Evolutionary conservation across 768 basidiomycete genomes (phyloP), one percentile per base, ranked within the genome.

Genomic region (Xerocomellus amylosporus): DNA sequence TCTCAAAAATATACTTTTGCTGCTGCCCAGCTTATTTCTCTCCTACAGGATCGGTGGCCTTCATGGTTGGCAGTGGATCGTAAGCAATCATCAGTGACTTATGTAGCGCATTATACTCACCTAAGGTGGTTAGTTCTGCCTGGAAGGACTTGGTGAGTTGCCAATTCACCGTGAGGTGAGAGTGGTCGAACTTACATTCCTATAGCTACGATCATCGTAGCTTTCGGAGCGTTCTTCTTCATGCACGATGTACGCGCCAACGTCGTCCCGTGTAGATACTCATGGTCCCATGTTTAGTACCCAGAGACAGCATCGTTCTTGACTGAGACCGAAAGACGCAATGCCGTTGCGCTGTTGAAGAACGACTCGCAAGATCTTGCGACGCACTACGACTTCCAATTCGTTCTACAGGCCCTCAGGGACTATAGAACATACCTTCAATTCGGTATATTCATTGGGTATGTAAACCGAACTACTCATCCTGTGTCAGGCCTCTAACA

Each of bases 301-400:
- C 82, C 83, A 30, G 77, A 79, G 55, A 85, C 83, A 1, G 82
- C 83, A 12, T 73, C 68, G 30, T 85, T 84, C 68, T 66, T 85
- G 54, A 77, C 74, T 7, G 70, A 74, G 12, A 51, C 57, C 3
- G 83, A 85, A 57, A 74, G 73, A 42, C 55, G 51, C 40, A 62
- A 69, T 46, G 64, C 82, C 5, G 54, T 75, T 15, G 26, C 2
- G n/a, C 26, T 58, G 26, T 63, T 82, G 55, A 75, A 73, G 53
- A 73, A 75, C 46, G 81, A 82, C 49, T 61, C 70, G 4, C 74
- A 75, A 56, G 72, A 73, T 58, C 75, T 76, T 30, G 72, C 77
- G 7, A 79, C 75, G 1, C 74, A 79, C 51, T 80, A 72, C 49
- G 69, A 77, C 42, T 67, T 62, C 19, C 72, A 72, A 47, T 82